Conservation (phyloP, 73 alveolate species). For the Uronychia setigera region DNA sequence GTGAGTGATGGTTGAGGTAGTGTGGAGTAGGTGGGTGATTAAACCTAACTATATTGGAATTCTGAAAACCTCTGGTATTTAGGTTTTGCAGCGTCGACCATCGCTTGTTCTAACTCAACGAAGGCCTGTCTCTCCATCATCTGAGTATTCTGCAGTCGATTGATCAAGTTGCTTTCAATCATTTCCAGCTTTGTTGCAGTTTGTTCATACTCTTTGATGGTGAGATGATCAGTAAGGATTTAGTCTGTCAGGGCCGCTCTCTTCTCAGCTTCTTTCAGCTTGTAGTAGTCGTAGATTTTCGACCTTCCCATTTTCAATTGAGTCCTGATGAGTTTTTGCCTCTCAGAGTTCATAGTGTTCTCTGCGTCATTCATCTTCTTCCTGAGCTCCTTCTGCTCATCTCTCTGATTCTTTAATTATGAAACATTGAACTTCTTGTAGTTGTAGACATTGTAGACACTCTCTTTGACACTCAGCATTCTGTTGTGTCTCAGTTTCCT, state of each 20-base stretch:
- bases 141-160: conserved; percentile 22
- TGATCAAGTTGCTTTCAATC: conserved; percentile 21
- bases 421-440: not conserved
- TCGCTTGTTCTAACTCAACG: conserved; percentile 41
- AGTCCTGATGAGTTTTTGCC: not conserved
- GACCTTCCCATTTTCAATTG: not conserved
- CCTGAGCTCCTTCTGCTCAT: not conserved
- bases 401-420: not conserved
- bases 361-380: not conserved
- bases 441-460: not conserved
- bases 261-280: not conserved
- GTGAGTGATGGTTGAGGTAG: too few species aligned
- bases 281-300: not conserved
- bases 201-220: conserved; percentile 9
- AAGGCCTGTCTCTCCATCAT: conserved; percentile 41
- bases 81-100: conserved; percentile 44
- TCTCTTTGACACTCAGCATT: not conserved
- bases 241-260: not conserved
- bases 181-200: conserved; percentile 27
- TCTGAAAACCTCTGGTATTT: conserved; percentile 21
- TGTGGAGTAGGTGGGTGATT: too few species aligned
- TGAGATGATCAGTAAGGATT: not conserved
- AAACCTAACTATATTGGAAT: too few species aligned
- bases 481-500: not conserved
- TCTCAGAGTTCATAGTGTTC: not conserved